Percentiles rank a stretch among this genome's conserved stretches.
These are phyloP conservation scores for Brassica nigra DNA, from an alignment of 345 rosid species.

Conservation along the genomic window DNA sequence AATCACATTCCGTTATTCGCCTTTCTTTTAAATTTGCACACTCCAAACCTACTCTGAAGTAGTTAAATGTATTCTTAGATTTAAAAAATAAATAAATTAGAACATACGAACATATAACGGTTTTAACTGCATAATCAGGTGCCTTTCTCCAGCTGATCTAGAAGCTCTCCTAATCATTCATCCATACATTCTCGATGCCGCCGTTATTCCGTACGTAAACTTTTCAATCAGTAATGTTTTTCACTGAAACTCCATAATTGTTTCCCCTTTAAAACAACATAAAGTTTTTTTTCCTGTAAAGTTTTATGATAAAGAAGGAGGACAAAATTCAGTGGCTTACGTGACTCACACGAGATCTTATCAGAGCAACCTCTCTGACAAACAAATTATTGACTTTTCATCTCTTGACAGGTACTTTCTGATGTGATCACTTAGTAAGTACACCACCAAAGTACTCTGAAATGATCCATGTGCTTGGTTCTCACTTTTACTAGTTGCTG, in stretches of 20 bases:
- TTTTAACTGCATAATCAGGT: conserved; percentile 48
- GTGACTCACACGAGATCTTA: conserved; percentile 52
- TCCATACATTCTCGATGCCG: conserved; percentile 65
- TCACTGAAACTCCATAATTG: too few species aligned
- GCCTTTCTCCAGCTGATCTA: conserved; percentile 68
- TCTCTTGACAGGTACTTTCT: conserved; percentile 58
- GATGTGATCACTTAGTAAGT: not conserved
- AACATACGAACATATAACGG: not conserved
- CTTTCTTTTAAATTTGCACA: too few species aligned
- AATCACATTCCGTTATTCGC: too few species aligned
- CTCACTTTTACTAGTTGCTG: too few species aligned
- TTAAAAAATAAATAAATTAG: too few species aligned
- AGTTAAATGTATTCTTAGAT: too few species aligned
- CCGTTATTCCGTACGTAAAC: conserved; percentile 61
- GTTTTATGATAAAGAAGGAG: conserved; percentile 57
- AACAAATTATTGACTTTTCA: conserved; percentile 54
- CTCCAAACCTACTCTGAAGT: too few species aligned
- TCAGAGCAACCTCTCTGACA: conserved; percentile 45
- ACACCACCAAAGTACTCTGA: conserved; percentile 26
- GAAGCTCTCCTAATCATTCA: conserved; percentile 71
- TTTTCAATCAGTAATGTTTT: too few species aligned
- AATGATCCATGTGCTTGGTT: not conserved
- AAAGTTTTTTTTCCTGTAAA: too few species aligned
- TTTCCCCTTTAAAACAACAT: too few species aligned
- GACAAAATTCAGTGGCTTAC: conserved; percentile 81